Percentiles rank a stretch among this genome's conserved stretches.
phyloP scores from a whole-genome alignment of 1,284 basidiomycete species.

The Schizophyllum commune region DNA sequence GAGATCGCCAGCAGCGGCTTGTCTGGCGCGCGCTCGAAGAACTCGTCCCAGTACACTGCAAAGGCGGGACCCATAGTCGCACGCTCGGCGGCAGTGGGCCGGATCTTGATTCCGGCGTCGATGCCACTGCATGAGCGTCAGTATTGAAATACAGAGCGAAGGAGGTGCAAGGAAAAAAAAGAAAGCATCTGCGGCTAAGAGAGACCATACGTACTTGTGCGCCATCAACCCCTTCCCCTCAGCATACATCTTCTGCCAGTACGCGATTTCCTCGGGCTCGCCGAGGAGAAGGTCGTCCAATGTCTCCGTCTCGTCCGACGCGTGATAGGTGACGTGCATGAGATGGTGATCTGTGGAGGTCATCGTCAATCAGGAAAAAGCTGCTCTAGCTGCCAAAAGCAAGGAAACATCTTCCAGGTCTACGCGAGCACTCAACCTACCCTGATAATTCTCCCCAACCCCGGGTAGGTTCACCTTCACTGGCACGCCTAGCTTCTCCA shows the following conservation, averaged over 20 bases:
- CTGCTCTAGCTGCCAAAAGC: slow-evolving; percentile 13
- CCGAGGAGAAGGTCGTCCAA: slow-evolving; percentile 35
- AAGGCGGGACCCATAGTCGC: slow-evolving; percentile 37
- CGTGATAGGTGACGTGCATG: slow-evolving; percentile 26
- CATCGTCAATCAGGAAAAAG: too few species aligned
- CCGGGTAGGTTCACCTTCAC: slow-evolving; percentile 45
- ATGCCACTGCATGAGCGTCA: slow-evolving; percentile 22
- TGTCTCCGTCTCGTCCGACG: slow-evolving; percentile 32
- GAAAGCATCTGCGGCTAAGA: background rate
- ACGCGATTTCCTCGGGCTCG: slow-evolving; percentile 24
- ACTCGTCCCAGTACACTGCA: slow-evolving; percentile 29
- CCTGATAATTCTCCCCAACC: slow-evolving; percentile 45
- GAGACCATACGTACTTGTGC: slow-evolving; percentile 40
- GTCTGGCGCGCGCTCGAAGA: slow-evolving; percentile 37
- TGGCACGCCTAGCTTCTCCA: slow-evolving; percentile 32
- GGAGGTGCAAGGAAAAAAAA: too few species aligned
- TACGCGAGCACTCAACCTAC: too few species aligned
- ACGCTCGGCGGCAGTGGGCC: slow-evolving; percentile 36
- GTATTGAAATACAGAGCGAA: too few species aligned
- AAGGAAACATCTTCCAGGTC: too few species aligned
- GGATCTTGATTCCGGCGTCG: slow-evolving; percentile 41
- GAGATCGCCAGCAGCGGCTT: slow-evolving; percentile 38
- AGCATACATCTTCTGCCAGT: slow-evolving; percentile 32
- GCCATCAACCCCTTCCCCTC: slow-evolving; percentile 39
- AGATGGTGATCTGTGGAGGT: slow-evolving; percentile 35